Conservation (phyloP, 768 basidiomycete species). For the Panaeolus papilionaceus region DNA sequence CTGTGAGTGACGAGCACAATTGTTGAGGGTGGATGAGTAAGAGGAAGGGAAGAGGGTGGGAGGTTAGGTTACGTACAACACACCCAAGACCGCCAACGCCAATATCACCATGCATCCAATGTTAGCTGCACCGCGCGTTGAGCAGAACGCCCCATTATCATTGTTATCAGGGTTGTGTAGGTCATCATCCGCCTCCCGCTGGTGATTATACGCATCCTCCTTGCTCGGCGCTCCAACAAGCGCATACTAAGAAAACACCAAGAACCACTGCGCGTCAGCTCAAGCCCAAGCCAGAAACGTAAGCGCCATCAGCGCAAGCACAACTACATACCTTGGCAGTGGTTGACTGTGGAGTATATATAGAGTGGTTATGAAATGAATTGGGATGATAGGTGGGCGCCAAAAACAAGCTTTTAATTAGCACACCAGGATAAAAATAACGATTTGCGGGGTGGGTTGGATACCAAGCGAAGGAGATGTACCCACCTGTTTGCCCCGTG, state of each 20-base stretch:
- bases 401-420: constrained; percentile 3
- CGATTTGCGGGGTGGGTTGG: not conserved
- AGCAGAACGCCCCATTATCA: not conserved
- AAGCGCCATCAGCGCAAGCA: not conserved
- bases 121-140: not conserved
- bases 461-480: not conserved
- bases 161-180: not conserved
- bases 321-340: not conserved
- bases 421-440: not conserved
- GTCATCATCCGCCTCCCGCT: not conserved
- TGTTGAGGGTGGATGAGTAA: not conserved
- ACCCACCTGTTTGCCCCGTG: not conserved
- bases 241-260: constrained; percentile 1
- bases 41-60: no score
- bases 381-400: not conserved
- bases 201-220: not conserved
- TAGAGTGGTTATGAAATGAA: not conserved
- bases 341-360: not conserved
- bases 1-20: not conserved
- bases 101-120: not conserved
- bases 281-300: not conserved
- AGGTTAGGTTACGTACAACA: not conserved
- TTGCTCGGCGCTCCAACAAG: constrained; percentile 8
- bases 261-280: not conserved
- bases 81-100: not conserved